Percentiles rank a stretch among this genome's conserved stretches.
phyloP scores from a whole-genome alignment of 2,329 filamentous ascomycete genomes.

The Fusarium udum region DNA sequence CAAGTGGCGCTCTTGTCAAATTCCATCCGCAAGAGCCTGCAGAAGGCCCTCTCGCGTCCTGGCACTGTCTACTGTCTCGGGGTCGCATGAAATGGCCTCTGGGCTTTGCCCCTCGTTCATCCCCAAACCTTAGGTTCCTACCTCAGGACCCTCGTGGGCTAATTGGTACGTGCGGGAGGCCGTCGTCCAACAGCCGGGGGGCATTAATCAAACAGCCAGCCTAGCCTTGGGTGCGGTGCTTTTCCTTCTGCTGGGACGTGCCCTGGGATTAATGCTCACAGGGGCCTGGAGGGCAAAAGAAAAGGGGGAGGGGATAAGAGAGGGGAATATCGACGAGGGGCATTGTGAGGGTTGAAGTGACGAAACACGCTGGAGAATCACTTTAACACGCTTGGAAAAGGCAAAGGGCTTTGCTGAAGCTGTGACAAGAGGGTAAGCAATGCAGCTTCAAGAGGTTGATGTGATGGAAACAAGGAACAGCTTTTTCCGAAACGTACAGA shows the following conservation, averaged over 20 bases:
- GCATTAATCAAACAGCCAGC: conserved; percentile 39
- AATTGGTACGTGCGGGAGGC: conserved; percentile 37
- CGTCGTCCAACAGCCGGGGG: conserved; percentile 40
- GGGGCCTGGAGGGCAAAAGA: conserved; percentile 20
- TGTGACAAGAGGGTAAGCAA: background rate
- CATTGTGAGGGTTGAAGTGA: conserved; percentile 17
- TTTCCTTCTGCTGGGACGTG: conserved; percentile 36
- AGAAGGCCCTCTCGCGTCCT: conserved; percentile 24
- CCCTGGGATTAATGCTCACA: conserved; percentile 30
- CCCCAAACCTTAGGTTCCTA: conserved; percentile 24
- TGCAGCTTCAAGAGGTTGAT: conserved; percentile 13
- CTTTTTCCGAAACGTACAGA: conserved; percentile 35
- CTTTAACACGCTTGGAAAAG: conserved; percentile 6
- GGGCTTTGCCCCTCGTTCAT: conserved; percentile 34
- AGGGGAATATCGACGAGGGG: conserved; percentile 19
- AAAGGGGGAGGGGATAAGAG: conserved; percentile 31
- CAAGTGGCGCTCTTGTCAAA: conserved; percentile 25
- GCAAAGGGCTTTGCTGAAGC: background rate
- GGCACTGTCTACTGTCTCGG: conserved; percentile 28
- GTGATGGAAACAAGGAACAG: conserved; percentile 24
- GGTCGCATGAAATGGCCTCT: conserved; percentile 41
- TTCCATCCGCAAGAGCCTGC: conserved; percentile 9
- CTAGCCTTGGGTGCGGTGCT: conserved; percentile 34
- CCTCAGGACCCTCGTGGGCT: conserved; percentile 23
- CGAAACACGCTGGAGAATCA: conserved; percentile 24